Conservation (phyloP, 352 stramenopile species). For the Pythium vanterpoolii region DNA sequence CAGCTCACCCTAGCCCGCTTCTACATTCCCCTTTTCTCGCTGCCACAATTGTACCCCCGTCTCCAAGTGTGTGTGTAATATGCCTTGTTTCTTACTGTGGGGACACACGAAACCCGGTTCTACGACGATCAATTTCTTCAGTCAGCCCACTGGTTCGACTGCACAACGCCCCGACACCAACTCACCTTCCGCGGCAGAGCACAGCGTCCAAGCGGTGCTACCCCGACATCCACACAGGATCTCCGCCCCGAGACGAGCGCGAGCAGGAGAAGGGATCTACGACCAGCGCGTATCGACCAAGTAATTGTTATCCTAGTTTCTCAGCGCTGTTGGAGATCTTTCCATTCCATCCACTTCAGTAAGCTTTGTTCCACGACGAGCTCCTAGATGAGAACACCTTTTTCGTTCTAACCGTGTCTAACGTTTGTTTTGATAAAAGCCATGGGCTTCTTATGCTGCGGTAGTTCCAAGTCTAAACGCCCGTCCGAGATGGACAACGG, state of each 20-base stretch:
- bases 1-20: background rate
- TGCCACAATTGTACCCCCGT: background rate
- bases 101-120: background rate
- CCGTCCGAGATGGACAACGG: background rate
- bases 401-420: background rate
- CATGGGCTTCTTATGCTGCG: conserved; percentile 20
- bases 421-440: conserved; percentile 1
- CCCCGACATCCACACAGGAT: background rate
- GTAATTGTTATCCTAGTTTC: background rate
- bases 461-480: conserved; percentile 11
- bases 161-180: background rate
- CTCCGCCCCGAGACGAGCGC: background rate
- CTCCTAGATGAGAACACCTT: background rate
- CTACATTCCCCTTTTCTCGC: background rate
- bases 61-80: background rate
- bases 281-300: background rate
- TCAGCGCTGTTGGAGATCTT: too few species aligned
- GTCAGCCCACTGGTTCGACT: background rate
- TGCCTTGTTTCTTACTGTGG: background rate
- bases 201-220: background rate
- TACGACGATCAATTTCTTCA: background rate
- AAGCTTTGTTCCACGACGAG: background rate
- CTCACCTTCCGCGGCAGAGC: background rate
- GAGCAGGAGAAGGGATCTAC: background rate
- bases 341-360: background rate